Evolutionary conservation across 2,329 filamentous ascomycete genomes (phyloP).

Genomic region (Colletotrichum sp.): DNA sequence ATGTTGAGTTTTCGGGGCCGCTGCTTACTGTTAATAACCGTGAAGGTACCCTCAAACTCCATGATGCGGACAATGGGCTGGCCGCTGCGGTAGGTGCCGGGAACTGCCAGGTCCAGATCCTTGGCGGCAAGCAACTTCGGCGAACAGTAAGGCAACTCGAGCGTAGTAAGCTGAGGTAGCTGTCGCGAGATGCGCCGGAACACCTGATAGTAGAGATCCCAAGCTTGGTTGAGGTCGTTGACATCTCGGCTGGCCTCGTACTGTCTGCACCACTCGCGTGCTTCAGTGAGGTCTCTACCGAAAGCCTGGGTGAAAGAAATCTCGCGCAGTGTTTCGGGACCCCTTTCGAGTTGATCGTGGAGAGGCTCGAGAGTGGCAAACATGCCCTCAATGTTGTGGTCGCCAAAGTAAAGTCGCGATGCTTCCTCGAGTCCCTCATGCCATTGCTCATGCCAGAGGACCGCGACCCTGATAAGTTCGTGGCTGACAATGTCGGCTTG

Average conservation of each 20-base stretch:
- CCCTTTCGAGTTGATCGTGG: slow-evolving; percentile 88
- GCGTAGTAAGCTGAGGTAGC: slow-evolving; percentile 85
- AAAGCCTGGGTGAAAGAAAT: slow-evolving; percentile 98
- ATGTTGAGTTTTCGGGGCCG: slow-evolving; percentile 87
- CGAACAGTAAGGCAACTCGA: slow-evolving; percentile 96
- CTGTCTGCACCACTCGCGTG: slow-evolving; percentile 92
- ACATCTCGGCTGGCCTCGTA: slow-evolving; percentile 89
- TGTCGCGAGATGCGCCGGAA: slow-evolving; percentile 96
- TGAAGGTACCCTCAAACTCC: slow-evolving; percentile 88
- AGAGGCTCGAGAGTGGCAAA: slow-evolving; percentile 87
- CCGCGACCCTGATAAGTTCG: slow-evolving; percentile 94
- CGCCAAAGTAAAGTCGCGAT: slow-evolving; percentile 93
- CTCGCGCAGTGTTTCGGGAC: slow-evolving; percentile 91
- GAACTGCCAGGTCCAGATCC: slow-evolving; percentile 91
- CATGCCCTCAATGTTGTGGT: slow-evolving; percentile 98
- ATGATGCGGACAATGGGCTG: slow-evolving; percentile 81
- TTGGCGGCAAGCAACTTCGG: slow-evolving; percentile 86
- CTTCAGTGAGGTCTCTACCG: slow-evolving; percentile 91
- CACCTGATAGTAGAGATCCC: slow-evolving; percentile 99
- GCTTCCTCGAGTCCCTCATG: slow-evolving; percentile 98
- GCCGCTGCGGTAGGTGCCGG: slow-evolving; percentile 86
- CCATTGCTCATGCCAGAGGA: slow-evolving; percentile 99
- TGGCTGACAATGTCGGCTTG: slow-evolving; percentile 95
- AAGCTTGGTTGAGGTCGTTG: slow-evolving; percentile 95
- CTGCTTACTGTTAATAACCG: slow-evolving; percentile 96